Percentiles rank a stretch among this genome's conserved stretches.
Evolutionary conservation across 1,139 yeast genomes (phyloP).

Genomic region (Saccharomyces hybrid): DNA sequence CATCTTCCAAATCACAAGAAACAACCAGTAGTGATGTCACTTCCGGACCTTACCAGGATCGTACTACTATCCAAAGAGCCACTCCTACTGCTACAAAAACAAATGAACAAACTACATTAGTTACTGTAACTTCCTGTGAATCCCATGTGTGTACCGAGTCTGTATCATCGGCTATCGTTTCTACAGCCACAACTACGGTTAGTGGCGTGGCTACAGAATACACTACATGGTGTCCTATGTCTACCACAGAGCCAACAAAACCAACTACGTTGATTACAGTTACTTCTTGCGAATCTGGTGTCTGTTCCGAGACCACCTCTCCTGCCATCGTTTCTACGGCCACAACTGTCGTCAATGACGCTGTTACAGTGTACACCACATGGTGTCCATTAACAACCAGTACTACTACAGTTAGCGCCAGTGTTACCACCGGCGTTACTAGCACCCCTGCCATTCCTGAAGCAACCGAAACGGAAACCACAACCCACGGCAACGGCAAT

Average conservation of each 20-base stretch:
- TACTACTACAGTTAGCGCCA: slow-evolving; percentile 9
- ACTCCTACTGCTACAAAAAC: not conserved
- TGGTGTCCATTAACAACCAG: slow-evolving; percentile 24
- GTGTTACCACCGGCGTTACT: not conserved
- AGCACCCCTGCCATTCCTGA: not conserved
- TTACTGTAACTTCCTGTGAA: too few relatives aligned
- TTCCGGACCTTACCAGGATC: not conserved
- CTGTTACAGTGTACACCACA: slow-evolving; percentile 26
- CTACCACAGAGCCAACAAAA: too few relatives aligned
- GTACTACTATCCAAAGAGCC: not conserved
- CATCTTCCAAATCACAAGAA: not conserved
- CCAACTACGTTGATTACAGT: too few relatives aligned
- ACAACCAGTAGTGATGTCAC: not conserved
- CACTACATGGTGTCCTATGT: too few relatives aligned
- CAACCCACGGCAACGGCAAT: not conserved
- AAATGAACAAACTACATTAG: too few relatives aligned
- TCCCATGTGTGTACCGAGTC: too few relatives aligned
- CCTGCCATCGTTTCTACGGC: not conserved
- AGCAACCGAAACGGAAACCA: not conserved
- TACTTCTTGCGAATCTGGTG: too few relatives aligned
- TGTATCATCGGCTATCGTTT: too few relatives aligned
- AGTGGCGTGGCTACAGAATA: too few relatives aligned
- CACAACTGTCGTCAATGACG: slow-evolving; percentile 16
- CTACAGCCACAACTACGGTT: too few relatives aligned
- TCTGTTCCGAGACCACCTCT: too few relatives aligned